Evolutionary conservation across 108 stramenopile species (phyloP).

Genomic region (Pseudonitzschia multistriata): DNA sequence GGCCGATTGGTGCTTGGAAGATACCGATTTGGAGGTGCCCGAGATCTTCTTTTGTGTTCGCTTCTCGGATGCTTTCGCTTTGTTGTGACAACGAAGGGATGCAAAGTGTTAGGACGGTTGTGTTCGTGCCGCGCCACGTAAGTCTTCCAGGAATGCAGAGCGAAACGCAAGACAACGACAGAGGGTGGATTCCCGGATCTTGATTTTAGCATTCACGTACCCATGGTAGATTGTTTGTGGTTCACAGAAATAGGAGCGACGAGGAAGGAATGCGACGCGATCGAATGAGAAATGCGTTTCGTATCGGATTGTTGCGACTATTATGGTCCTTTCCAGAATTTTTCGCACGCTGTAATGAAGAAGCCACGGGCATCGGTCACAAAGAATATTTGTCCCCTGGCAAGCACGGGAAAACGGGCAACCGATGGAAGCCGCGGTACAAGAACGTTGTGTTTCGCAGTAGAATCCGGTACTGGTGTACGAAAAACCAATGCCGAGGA

Average conservation of each 20-base stretch:
- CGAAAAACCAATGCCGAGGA: too few relatives aligned
- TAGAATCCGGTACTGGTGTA: too few relatives aligned
- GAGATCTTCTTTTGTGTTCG: background rate
- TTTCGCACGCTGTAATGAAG: background rate
- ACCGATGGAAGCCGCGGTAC: too few relatives aligned
- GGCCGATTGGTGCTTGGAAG: too few relatives aligned
- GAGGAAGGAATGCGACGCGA: background rate
- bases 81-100: background rate
- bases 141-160: background rate
- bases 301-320: background rate
- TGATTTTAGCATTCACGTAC: background rate
- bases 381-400: too few relatives aligned
- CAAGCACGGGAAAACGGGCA: too few relatives aligned
- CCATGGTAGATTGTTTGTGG: background rate
- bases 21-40: too few relatives aligned
- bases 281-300: background rate
- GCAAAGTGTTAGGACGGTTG: too few relatives aligned
- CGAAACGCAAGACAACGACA: background rate
- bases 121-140: too few relatives aligned
- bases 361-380: too few relatives aligned
- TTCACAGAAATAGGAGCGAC: background rate
- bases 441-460: too few relatives aligned
- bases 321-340: background rate
- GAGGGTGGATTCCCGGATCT: too few relatives aligned
- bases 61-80: background rate